These are phyloP conservation scores for Gonium pectorale DNA, from an alignment of 139 green algal genomes.

Conservation along the genomic window DNA sequence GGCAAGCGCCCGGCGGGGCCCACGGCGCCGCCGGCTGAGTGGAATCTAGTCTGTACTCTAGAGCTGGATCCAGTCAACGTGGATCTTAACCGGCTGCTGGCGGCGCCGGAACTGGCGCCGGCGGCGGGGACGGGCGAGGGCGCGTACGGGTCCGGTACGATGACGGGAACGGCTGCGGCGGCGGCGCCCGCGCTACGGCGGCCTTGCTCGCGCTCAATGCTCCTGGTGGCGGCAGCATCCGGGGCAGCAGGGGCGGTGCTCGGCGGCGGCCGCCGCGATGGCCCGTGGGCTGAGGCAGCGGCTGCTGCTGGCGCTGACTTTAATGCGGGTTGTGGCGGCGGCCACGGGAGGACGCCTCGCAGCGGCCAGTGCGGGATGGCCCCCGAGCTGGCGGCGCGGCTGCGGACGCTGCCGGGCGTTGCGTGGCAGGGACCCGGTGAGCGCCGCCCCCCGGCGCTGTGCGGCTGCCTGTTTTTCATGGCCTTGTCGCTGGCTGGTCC, in stretches of 20 bases:
- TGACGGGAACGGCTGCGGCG: neutral
- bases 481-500: too few relatives aligned
- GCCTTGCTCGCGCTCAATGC: neutral
- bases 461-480: too few relatives aligned
- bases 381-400: neutral
- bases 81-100: neutral
- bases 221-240: neutral
- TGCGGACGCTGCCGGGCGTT: neutral
- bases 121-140: neutral
- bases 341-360: neutral
- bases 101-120: neutral
- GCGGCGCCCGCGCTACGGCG: neutral
- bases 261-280: neutral
- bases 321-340: neutral
- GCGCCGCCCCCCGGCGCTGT: too few relatives aligned
- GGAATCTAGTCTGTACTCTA: neutral
- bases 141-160: too few relatives aligned
- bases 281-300: neutral
- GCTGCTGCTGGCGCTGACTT: neutral
- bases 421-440: neutral
- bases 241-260: neutral
- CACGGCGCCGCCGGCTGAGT: too few relatives aligned
- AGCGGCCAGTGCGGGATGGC: neutral
- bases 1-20: too few relatives aligned
- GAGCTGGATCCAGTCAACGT: neutral